Evolutionary conservation across 805 yeast species (phyloP).

Genomic region (Candida tallmaniae): DNA sequence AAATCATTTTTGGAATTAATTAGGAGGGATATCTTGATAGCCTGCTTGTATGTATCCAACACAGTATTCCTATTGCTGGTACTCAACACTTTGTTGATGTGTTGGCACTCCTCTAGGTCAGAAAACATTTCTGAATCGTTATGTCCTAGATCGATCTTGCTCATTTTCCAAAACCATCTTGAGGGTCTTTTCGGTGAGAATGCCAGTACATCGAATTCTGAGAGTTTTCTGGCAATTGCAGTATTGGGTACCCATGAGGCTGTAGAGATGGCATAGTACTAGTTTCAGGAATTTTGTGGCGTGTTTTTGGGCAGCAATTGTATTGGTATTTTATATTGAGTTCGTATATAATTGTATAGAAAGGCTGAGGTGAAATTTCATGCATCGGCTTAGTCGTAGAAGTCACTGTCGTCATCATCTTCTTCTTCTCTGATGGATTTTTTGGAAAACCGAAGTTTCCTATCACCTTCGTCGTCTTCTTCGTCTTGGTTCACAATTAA

Average conservation of each 20-base stretch:
- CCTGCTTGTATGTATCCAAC: slow-evolving; percentile 47
- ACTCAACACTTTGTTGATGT: slow-evolving; percentile 42
- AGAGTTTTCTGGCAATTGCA: no score
- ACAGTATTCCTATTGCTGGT: slow-evolving; percentile 49
- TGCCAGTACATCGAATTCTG: no score
- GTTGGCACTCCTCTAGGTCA: slow-evolving; percentile 39
- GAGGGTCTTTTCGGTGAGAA: no score
- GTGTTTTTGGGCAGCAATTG: no score
- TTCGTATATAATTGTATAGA: no score
- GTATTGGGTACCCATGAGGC: no score
- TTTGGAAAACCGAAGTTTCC: slow-evolving; percentile 52
- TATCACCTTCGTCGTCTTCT: slow-evolving; percentile 51
- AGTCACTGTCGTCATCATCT: slow-evolving; percentile 26
- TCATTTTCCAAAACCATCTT: no score
- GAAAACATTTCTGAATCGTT: slow-evolving; percentile 5
- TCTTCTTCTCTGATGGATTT: slow-evolving; percentile 47
- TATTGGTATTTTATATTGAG: no score
- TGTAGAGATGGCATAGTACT: no score
- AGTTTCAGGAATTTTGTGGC: no score
- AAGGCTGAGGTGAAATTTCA: no score
- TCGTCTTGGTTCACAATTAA: slow-evolving; percentile 55
- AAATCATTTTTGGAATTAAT: slow-evolving; percentile 20
- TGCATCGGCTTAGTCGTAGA: slow-evolving; percentile 20
- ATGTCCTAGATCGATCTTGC: not conserved
- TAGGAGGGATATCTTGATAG: slow-evolving; percentile 38